phyloP scores from a whole-genome alignment of 2,329 filamentous ascomycete species.

The Penicillium sp. region DNA sequence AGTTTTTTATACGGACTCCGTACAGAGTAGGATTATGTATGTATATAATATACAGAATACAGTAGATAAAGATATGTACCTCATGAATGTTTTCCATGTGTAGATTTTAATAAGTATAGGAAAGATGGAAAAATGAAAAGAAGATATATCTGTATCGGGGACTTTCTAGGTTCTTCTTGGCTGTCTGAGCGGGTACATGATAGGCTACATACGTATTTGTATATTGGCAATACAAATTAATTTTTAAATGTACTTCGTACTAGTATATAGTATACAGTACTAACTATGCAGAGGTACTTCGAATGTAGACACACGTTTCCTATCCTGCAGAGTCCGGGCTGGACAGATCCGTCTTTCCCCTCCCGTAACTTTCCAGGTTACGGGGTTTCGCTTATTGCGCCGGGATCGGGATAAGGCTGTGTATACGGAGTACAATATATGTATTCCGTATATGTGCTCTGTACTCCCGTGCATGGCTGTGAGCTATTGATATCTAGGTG shows the following conservation, averaged over 20 bases:
- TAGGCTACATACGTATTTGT: not conserved
- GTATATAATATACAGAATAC: not conserved
- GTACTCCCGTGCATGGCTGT: not conserved
- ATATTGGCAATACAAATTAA: not conserved
- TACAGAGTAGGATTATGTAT: not conserved
- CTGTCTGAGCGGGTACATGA: not conserved
- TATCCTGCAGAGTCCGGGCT: not conserved
- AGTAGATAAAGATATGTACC: too few species aligned
- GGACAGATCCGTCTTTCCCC: slow-evolving; percentile 15
- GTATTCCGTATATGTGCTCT: not conserved
- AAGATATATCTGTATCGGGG: not conserved
- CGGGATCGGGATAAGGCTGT: not conserved
- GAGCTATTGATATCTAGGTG: not conserved
- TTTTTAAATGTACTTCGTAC: not conserved
- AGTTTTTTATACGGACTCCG: not conserved
- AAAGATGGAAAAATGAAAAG: not conserved
- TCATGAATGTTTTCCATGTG: not conserved
- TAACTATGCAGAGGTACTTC: not conserved
- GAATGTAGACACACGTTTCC: not conserved
- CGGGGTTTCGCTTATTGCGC: slow-evolving; percentile 20
- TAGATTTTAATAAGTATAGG: not conserved
- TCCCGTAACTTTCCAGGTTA: slow-evolving; percentile 25
- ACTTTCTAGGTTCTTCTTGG: not conserved
- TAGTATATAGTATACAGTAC: not conserved
- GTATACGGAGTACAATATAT: not conserved